These are phyloP conservation scores for Boletus barrowsii DNA, from an alignment of 768 basidiomycete genomes.

Conservation along the genomic window DNA sequence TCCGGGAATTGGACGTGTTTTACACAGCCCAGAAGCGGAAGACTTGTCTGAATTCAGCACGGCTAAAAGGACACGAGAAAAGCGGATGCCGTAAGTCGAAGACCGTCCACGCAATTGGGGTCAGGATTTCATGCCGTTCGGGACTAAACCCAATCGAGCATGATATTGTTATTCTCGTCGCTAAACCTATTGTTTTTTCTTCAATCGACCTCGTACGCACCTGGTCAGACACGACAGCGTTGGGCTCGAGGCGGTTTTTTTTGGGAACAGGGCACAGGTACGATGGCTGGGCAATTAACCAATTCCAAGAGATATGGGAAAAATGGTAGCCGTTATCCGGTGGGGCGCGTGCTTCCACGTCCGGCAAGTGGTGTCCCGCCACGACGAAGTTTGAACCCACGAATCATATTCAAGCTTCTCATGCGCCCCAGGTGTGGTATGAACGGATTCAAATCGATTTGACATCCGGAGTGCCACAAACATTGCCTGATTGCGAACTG, in stretches of 20 bases:
- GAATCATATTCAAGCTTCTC: conserved; percentile 11
- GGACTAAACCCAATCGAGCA: conserved; percentile 15
- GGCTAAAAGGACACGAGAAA: conserved; percentile 34
- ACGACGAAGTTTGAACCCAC: conserved; percentile 12
- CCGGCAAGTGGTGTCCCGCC: conserved; percentile 15
- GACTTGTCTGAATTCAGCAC: conserved; percentile 15
- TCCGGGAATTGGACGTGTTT: conserved; percentile 26
- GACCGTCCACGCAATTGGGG: conserved; percentile 25
- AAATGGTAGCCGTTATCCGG: conserved; percentile 23
- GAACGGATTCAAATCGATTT: conserved; percentile 4
- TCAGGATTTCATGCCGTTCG: conserved; percentile 17
- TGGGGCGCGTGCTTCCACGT: conserved; percentile 15
- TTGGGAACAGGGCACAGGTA: conserved; percentile 1
- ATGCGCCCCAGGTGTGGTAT: conserved; percentile 6
- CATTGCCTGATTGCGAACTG: conserved; percentile 5
- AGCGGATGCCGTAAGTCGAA: conserved; percentile 37
- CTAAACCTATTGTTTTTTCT: background rate
- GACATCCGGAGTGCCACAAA: conserved; percentile 16
- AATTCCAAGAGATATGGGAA: conserved; percentile 4
- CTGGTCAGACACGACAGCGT: background rate
- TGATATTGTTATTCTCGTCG: background rate
- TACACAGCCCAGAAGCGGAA: conserved; percentile 22
- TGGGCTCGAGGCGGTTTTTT: background rate
- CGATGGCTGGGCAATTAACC: background rate
- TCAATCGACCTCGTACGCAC: background rate